These are phyloP conservation scores for Haplosporangium gracile DNA, from an alignment of 192 early-diverging fungal species.

Conservation along the genomic window DNA sequence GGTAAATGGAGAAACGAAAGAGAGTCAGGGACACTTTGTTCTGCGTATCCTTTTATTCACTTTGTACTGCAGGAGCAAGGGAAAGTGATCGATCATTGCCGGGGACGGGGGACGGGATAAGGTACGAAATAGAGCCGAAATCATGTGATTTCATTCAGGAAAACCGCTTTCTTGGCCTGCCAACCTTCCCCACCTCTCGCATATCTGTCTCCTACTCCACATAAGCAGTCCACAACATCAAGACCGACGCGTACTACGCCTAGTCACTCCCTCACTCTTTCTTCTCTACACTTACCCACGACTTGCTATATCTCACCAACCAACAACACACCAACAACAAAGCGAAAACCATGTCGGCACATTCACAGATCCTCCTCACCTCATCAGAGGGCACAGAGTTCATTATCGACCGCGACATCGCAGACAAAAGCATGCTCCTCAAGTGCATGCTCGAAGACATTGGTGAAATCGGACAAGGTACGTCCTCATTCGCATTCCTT, in stretches of 20 bases:
- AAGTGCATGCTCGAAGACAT: conserved; percentile 88
- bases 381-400: conserved; percentile 70
- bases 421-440: conserved; percentile 77
- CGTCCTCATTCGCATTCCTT: not conserved
- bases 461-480: conserved; percentile 69
- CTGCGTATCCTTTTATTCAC: not conserved
- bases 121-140: not conserved
- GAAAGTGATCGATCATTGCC: not conserved
- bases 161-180: not conserved
- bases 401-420: conserved; percentile 71
- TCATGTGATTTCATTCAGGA: not conserved
- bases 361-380: conserved; percentile 54
- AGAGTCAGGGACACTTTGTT: conserved; percentile 3
- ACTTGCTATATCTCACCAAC: not conserved
- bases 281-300: not conserved
- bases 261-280: not conserved
- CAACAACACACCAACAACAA: not conserved
- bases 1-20: not conserved
- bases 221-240: not conserved
- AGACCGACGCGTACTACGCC: conserved; percentile 14
- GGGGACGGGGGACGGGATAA: not conserved
- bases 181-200: not conserved
- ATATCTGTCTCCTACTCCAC: too few species aligned
- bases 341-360: not conserved
- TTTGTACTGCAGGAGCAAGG: not conserved